These are phyloP conservation scores for Ceratocystis smalleyi DNA, from an alignment of 2,329 filamentous ascomycete genomes.

Conservation along the genomic window DNA sequence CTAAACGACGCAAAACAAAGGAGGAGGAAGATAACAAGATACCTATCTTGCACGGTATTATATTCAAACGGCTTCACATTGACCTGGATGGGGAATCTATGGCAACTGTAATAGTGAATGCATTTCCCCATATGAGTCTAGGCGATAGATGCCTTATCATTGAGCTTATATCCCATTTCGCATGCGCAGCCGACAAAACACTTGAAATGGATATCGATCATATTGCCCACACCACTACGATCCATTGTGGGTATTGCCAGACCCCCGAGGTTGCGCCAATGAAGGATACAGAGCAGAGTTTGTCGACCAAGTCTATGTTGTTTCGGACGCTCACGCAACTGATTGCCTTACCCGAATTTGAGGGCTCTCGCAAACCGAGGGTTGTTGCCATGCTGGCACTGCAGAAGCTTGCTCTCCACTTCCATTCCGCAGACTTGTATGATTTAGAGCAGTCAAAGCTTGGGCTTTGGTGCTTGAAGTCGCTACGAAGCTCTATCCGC, in stretches of 20 bases:
- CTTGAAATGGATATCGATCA: slow-evolving; percentile 21
- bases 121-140: slow-evolving; percentile 34
- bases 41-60: slow-evolving; percentile 1
- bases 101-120: slow-evolving; percentile 21
- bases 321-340: slow-evolving; percentile 30
- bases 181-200: slow-evolving; percentile 39
- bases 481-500: slow-evolving; percentile 66
- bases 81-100: slow-evolving; percentile 19
- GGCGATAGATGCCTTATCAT: slow-evolving; percentile 37
- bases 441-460: slow-evolving; percentile 51
- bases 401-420: slow-evolving; percentile 54
- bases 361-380: slow-evolving; percentile 43
- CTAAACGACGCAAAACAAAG: slow-evolving; percentile 23
- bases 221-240: neutral
- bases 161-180: slow-evolving; percentile 38
- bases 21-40: slow-evolving; percentile 7
- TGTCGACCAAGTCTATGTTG: slow-evolving; percentile 1
- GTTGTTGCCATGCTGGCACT: slow-evolving; percentile 58
- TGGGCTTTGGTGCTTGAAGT: slow-evolving; percentile 69
- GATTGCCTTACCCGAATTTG: slow-evolving; percentile 31
- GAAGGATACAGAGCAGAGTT: slow-evolving; percentile 10
- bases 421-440: slow-evolving; percentile 40
- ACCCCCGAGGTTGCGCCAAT: slow-evolving; percentile 12
- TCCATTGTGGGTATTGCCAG: slow-evolving; percentile 13
- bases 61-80: slow-evolving; percentile 22